Percentiles rank a stretch among this genome's conserved stretches.
Evolutionary conservation across 2,329 filamentous ascomycete species (phyloP).

Genomic region (Nothopassalora personata): DNA sequence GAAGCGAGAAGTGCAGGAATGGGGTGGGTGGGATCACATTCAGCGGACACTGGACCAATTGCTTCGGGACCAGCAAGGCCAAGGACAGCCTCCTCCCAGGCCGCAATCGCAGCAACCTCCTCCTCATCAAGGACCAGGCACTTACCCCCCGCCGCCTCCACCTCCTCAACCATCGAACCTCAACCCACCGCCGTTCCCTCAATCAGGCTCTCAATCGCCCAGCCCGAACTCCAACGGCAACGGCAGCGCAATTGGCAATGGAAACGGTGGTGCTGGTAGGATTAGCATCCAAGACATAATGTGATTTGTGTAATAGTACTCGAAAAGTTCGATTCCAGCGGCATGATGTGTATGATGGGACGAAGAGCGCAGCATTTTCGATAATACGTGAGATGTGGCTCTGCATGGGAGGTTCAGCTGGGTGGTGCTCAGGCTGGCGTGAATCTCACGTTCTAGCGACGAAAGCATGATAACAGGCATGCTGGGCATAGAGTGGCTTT

Average conservation of each 20-base stretch:
- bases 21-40: constrained; percentile 75
- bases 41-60: constrained; percentile 59
- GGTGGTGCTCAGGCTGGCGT: background rate
- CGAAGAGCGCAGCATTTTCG: background rate
- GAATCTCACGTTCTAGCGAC: background rate
- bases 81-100: constrained; percentile 14
- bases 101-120: constrained; percentile 14
- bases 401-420: background rate
- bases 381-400: background rate
- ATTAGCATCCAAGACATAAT: constrained; percentile 38
- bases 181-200: constrained; percentile 12
- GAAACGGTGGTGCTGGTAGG: constrained; percentile 16
- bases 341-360: constrained; percentile 7
- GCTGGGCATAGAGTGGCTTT: background rate
- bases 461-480: background rate
- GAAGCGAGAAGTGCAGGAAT: constrained; percentile 48
- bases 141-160: constrained; percentile 19
- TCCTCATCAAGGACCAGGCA: constrained; percentile 5
- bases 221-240: constrained; percentile 12
- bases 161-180: constrained; percentile 16
- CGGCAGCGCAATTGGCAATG: constrained; percentile 15
- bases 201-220: constrained; percentile 10
- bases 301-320: constrained; percentile 13
- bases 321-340: constrained; percentile 2
- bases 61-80: constrained; percentile 41